phyloP scores from a whole-genome alignment of 129 eudicot species.

The Kitagawia praeruptora region DNA sequence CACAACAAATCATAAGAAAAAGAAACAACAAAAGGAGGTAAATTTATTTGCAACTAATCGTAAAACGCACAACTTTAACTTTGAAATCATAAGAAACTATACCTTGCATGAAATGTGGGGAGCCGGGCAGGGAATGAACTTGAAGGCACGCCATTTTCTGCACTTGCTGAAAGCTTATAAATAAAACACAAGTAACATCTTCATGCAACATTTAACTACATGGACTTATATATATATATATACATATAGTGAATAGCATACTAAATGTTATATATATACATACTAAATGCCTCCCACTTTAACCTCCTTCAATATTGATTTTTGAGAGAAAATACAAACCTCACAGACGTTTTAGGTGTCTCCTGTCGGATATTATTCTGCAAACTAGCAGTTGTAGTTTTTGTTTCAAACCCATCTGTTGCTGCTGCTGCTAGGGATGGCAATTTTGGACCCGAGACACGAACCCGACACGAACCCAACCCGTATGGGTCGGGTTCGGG shows the following conservation, averaged over 20 bases:
- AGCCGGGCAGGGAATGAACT: conserved; percentile 51
- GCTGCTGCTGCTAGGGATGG: conserved; percentile 7
- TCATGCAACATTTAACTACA: neutral
- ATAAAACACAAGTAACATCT: conserved; percentile 2
- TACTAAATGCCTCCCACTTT: neutral
- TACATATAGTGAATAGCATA: neutral
- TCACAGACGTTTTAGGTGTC: conserved; percentile 30
- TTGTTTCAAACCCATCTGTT: conserved; percentile 20
- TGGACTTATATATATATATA: neutral
- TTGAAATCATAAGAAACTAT: conserved; percentile 2
- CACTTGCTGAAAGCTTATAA: conserved; percentile 36
- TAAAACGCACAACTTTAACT: neutral
- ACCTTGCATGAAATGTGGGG: conserved; percentile 88
- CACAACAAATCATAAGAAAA: too few species aligned
- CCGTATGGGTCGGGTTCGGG: too few species aligned
- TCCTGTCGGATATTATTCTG: conserved; percentile 20
- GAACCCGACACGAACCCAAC: too few species aligned
- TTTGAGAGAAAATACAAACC: conserved; percentile 26
- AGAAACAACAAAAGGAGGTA: too few species aligned
- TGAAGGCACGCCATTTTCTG: conserved; percentile 32
- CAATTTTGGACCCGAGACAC: too few species aligned
- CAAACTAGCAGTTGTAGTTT: conserved; percentile 17
- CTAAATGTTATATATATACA: neutral
- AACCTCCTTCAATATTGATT: neutral
- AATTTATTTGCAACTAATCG: neutral